Evolutionary conservation across 2,329 filamentous ascomycete species (phyloP).

Genomic region (Microcera coccophila): DNA sequence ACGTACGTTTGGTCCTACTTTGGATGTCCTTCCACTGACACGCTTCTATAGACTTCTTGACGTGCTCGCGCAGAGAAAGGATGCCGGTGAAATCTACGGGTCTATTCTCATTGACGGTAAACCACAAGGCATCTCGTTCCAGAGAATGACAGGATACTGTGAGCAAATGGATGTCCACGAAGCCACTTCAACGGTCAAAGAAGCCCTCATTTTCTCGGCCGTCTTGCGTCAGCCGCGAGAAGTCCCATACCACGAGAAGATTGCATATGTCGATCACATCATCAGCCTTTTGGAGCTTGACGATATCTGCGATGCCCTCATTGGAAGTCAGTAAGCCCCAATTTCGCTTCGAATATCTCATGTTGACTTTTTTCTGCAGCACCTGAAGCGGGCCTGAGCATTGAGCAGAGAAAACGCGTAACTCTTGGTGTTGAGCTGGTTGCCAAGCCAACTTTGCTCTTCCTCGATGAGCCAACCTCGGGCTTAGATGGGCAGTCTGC

Average conservation of each 20-base stretch:
- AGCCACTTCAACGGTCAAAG: constrained; percentile 60
- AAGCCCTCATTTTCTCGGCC: constrained; percentile 65
- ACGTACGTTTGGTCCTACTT: constrained; percentile 40
- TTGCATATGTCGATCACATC: constrained; percentile 63
- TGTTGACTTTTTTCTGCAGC: constrained; percentile 44
- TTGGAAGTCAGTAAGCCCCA: constrained; percentile 40
- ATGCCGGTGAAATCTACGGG: constrained; percentile 52
- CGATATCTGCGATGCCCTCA: constrained; percentile 61
- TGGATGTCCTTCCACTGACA: background rate
- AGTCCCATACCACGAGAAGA: constrained; percentile 55
- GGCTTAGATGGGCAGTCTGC: constrained; percentile 37
- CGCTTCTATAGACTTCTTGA: constrained; percentile 52
- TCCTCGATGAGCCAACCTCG: constrained; percentile 64
- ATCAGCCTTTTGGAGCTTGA: constrained; percentile 62
- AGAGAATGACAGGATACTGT: constrained; percentile 64
- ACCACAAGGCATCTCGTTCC: constrained; percentile 56
- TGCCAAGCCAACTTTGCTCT: constrained; percentile 64
- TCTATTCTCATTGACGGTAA: constrained; percentile 54
- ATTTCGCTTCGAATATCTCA: background rate
- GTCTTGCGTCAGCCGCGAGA: constrained; percentile 57
- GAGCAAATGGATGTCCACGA: constrained; percentile 68
- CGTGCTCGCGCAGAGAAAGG: constrained; percentile 62
- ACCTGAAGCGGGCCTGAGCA: constrained; percentile 43
- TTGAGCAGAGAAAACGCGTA: constrained; percentile 58
- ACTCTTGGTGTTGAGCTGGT: constrained; percentile 69